Percentiles rank a stretch among this genome's conserved stretches.
Evolutionary conservation across 2,329 filamentous ascomycete species (phyloP).

Genomic region (Chaetothyriales sp.): DNA sequence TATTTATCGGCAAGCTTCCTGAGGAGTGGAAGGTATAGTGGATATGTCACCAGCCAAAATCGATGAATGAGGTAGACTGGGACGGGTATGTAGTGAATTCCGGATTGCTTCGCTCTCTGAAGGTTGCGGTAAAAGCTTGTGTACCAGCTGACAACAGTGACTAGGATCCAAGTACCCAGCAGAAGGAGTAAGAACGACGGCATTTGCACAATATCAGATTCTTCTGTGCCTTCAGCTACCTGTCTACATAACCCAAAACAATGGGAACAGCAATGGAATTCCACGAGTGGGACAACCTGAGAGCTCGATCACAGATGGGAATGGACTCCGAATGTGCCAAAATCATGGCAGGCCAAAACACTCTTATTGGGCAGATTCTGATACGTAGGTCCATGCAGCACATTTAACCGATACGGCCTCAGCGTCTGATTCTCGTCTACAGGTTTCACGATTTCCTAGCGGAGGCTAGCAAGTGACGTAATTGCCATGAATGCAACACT

Average conservation of each 20-base stretch:
- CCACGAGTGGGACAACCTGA: too few relatives aligned
- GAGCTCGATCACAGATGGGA: neutral
- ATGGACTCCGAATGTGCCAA: too few relatives aligned
- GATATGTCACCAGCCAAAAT: slow-evolving; percentile 34
- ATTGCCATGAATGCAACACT: neutral
- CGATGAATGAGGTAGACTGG: slow-evolving; percentile 26
- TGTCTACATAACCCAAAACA: neutral
- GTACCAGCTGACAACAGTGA: slow-evolving; percentile 2
- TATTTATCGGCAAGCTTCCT: slow-evolving; percentile 28
- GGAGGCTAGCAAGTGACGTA: neutral
- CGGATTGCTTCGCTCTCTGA: slow-evolving; percentile 18
- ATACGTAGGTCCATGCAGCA: too few relatives aligned
- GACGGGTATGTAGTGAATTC: slow-evolving; percentile 19
- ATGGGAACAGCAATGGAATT: neutral
- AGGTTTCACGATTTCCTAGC: too few relatives aligned
- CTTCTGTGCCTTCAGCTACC: neutral
- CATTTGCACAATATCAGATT: slow-evolving; percentile 3
- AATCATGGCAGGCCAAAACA: too few relatives aligned
- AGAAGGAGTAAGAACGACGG: slow-evolving; percentile 5
- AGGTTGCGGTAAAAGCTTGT: slow-evolving; percentile 15
- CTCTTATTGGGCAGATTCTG: too few relatives aligned
- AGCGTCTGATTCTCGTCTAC: neutral
- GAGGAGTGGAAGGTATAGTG: slow-evolving; percentile 33
- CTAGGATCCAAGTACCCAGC: slow-evolving; percentile 5
- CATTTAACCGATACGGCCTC: neutral